These are phyloP conservation scores for Plantago rigida DNA, from an alignment of 305 asterid species.

Conservation along the genomic window DNA sequence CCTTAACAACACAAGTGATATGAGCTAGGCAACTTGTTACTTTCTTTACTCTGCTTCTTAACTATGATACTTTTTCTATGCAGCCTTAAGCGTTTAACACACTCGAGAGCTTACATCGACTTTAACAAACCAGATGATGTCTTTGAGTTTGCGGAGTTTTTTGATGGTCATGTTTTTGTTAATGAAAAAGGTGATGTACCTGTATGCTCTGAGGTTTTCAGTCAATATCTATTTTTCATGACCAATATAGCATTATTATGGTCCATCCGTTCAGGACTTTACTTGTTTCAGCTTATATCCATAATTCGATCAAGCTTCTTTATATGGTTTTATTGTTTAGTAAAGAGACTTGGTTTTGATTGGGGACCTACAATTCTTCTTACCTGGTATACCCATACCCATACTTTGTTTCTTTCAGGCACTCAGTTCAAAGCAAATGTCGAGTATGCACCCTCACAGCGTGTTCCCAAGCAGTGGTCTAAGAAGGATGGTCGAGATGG, in stretches of 20 bases:
- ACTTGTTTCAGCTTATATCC: constrained; percentile 10
- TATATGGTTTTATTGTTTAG: not conserved
- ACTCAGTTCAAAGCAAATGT: constrained; percentile 70
- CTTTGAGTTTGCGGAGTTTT: constrained; percentile 75
- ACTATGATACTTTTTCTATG: constrained; percentile 25
- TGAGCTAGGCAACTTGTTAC: not conserved
- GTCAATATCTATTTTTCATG: not conserved
- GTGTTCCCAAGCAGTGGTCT: constrained; percentile 70
- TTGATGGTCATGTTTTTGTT: constrained; percentile 77
- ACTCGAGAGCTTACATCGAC: constrained; percentile 66
- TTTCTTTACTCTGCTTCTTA: constrained; percentile 7
- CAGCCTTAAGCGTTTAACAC: constrained; percentile 59
- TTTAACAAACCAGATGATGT: constrained; percentile 69
- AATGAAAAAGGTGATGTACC: constrained; percentile 69
- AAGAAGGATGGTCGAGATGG: constrained; percentile 95
- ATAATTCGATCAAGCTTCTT: not conserved
- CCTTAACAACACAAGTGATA: not conserved
- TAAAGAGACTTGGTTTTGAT: not conserved
- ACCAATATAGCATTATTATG: not conserved
- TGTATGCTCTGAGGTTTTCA: constrained; percentile 12
- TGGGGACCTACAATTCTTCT: constrained; percentile 9
- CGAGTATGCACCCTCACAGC: constrained; percentile 89
- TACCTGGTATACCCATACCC: constrained; percentile 19
- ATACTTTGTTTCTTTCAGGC: constrained; percentile 38
- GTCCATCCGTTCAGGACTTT: not conserved